Conservation (phyloP, 768 basidiomycete genomes). For the Boletellus ananas region DNA sequence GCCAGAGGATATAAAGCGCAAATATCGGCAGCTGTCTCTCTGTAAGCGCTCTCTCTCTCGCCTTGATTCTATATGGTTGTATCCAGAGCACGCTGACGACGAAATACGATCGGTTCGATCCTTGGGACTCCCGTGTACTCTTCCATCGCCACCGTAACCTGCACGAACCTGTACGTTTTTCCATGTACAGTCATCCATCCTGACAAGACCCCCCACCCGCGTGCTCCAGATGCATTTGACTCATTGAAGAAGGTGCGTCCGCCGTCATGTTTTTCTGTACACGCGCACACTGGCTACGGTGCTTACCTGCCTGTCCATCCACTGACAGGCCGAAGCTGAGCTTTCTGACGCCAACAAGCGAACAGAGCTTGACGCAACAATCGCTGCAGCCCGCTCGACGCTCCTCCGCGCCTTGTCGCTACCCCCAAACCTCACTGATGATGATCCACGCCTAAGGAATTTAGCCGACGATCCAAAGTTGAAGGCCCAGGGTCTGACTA, state of each 20-base stretch:
- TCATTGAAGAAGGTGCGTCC: conserved; percentile 78
- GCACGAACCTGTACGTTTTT: conserved; percentile 39
- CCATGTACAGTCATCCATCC: conserved; percentile 85
- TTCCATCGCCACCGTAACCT: not conserved
- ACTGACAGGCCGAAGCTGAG: conserved; percentile 73
- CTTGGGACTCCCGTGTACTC: not conserved
- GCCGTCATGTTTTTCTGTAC: not conserved
- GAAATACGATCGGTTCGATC: conserved; percentile 6
- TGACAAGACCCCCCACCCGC: conserved; percentile 88
- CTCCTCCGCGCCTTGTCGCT: conserved; percentile 63
- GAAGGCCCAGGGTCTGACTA: conserved; percentile 34
- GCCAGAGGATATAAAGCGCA: conserved; percentile 84
- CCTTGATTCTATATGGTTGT: not conserved
- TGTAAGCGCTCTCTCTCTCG: conserved; percentile 47
- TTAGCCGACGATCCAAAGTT: conserved; percentile 38
- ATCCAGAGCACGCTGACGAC: conserved; percentile 22
- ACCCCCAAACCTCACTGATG: conserved; percentile 54
- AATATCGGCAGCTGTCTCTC: conserved; percentile 79
- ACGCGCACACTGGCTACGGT: not conserved
- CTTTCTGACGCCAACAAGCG: conserved; percentile 75
- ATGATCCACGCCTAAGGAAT: conserved; percentile 52
- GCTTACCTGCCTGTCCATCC: not conserved
- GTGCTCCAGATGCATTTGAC: conserved; percentile 91
- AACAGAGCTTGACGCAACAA: conserved; percentile 75
- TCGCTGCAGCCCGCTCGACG: conserved; percentile 66